A percentile compares a stretch with the other conserved stretches of the same genome.
These are phyloP conservation scores for Botrytis pseudocinerea DNA, from an alignment of 2,329 filamentous ascomycete species.

Conservation along the genomic window DNA sequence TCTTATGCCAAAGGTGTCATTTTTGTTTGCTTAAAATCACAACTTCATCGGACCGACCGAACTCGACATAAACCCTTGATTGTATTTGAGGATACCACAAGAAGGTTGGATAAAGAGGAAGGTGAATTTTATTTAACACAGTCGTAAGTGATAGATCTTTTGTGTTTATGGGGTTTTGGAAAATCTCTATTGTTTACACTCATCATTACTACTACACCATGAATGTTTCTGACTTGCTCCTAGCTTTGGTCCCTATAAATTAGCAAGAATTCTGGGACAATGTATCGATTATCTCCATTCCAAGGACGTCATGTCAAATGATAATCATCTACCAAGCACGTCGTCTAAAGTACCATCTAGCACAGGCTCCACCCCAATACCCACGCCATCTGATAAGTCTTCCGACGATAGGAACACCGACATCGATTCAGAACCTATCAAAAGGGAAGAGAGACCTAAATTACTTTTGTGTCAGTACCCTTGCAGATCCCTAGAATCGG, in stretches of 20 bases:
- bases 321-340: background rate
- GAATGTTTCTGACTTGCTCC: background rate
- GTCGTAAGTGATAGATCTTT: slow-evolving; percentile 27
- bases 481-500: background rate
- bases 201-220: background rate
- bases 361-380: background rate
- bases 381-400: background rate
- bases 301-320: background rate
- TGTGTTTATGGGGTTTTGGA: background rate
- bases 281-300: slow-evolving; percentile 28
- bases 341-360: background rate
- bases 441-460: background rate
- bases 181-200: background rate
- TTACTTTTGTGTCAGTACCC: background rate
- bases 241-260: slow-evolving; percentile 33
- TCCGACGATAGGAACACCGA: background rate
- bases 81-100: slow-evolving; percentile 29
- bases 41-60: slow-evolving; percentile 18
- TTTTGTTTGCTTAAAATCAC: slow-evolving; percentile 28
- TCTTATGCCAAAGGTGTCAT: slow-evolving; percentile 22
- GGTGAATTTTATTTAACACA: slow-evolving; percentile 29
- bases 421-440: background rate
- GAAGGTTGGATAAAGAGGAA: slow-evolving; percentile 4
- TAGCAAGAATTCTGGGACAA: slow-evolving; percentile 26
- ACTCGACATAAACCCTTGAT: slow-evolving; percentile 27